Evolutionary conservation across 139 green algal species (phyloP), one percentile per base, ranked within the genome.

Genomic region (Chlamydomonas schloesseri): DNA sequence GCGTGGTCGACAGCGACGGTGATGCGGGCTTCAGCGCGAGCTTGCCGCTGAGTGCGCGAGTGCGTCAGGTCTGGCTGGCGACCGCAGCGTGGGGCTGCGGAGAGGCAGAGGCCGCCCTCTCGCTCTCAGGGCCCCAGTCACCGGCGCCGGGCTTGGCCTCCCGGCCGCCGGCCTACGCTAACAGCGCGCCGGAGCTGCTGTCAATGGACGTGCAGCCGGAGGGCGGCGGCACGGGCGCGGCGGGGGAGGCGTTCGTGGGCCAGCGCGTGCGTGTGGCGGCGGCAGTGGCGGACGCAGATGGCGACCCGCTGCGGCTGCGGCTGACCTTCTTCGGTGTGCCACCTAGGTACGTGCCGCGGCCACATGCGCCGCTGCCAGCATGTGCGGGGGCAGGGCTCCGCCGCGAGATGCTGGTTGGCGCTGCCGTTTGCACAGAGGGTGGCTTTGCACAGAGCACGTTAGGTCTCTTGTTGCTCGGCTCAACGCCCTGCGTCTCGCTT

Each of bases 241-340:
- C 58, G 14, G 79, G 79, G 17, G 79, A 85, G 79, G 74, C 57
- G 28, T 88, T 87, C 33, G 83, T 88, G 64, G 73, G 65, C 10
- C 37, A 88, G 36, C 11, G 21, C 31, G 83, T 88, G 13, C 77
- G 42, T 14, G 60, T 87, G 23, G 28, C 26, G 1, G 73, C 37
- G 9, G 31, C 21, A 11, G 50, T 85, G 50, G 9, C 21, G 3
- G 85, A 89, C 42, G 60, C 28, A 21, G 78, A 89, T 57, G 73
- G 71, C 3, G 85, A 89, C 42, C 2, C 37, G 9, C 36, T 89
- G 77, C 70, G 70, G 6, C 23, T 91, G n/a, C 73, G 85, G 15
- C n/a, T 92, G 3, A 87, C 67, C 3, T 83, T 78, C 36, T 92
- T 73, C 87, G 88, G 88, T 58, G 85, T 86, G 28, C 34, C 78